These are phyloP conservation scores for Kregervanrija pseudodelftensis DNA, from an alignment of 805 yeast genomes.

Conservation along the genomic window DNA sequence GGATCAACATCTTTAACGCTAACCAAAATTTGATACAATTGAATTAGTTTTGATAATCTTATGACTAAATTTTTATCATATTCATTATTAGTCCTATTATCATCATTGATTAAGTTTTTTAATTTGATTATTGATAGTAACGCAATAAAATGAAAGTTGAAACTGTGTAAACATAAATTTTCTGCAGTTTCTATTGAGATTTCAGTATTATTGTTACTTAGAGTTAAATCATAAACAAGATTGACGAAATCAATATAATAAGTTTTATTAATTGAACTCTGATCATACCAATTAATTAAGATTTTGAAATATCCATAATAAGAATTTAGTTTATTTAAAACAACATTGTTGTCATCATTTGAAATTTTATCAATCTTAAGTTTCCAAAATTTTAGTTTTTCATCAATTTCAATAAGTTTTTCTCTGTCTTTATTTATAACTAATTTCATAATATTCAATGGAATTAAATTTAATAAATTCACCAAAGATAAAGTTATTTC, in stretches of 20 bases:
- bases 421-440: slow-evolving; percentile 11
- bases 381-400: slow-evolving; percentile 22
- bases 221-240: slow-evolving; percentile 19
- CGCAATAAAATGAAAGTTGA: slow-evolving; percentile 25
- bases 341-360: slow-evolving; percentile 18
- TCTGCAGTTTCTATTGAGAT: slow-evolving; percentile 20
- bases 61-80: slow-evolving; percentile 8
- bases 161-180: slow-evolving; percentile 23
- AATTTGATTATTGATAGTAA: slow-evolving; percentile 21
- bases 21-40: slow-evolving; percentile 20
- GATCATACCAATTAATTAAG: slow-evolving; percentile 15
- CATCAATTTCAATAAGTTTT: slow-evolving; percentile 15
- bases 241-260: slow-evolving; percentile 17
- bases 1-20: slow-evolving; percentile 20
- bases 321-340: slow-evolving; percentile 23
- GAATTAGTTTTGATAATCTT: slow-evolving; percentile 14
- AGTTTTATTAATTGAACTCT: slow-evolving; percentile 10
- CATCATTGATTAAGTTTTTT: neutral
- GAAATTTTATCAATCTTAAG: slow-evolving; percentile 12
- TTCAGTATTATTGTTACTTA: slow-evolving; percentile 10
- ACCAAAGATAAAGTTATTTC: slow-evolving; percentile 27
- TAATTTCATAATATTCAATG: slow-evolving; percentile 21
- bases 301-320: slow-evolving; percentile 26
- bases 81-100: slow-evolving; percentile 3
- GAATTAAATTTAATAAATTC: slow-evolving; percentile 27